These are phyloP conservation scores for Malus hybrid DNA, from an alignment of 331 rosid genomes.

Conservation along the genomic window DNA sequence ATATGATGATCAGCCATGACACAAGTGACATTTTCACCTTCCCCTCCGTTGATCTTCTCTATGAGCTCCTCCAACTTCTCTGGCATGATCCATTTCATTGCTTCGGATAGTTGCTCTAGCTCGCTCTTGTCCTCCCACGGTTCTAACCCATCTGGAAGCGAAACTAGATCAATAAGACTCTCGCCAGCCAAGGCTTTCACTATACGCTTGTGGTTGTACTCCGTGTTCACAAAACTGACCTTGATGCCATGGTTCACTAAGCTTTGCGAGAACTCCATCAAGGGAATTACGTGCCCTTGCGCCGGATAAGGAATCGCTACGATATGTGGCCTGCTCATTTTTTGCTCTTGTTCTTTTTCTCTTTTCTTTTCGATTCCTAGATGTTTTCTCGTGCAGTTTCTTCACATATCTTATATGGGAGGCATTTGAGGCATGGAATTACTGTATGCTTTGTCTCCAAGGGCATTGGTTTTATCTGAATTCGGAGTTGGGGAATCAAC, in stretches of 20 bases:
- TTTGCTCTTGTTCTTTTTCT: background rate
- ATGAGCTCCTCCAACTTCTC: slow-evolving; percentile 31
- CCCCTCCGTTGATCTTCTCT: slow-evolving; percentile 4
- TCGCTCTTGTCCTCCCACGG: slow-evolving; percentile 11
- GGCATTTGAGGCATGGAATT: background rate
- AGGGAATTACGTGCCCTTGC: slow-evolving; percentile 24
- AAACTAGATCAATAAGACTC: slow-evolving; percentile 14
- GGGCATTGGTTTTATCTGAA: background rate
- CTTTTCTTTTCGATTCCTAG: background rate
- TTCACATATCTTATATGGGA: background rate
- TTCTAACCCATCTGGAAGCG: slow-evolving; percentile 5
- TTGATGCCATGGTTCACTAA: slow-evolving; percentile 8
- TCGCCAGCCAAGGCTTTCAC: slow-evolving; percentile 4
- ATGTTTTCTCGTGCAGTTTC: background rate
- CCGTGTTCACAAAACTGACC: slow-evolving; percentile 17
- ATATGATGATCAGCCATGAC: slow-evolving; percentile 17
- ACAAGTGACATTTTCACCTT: slow-evolving; percentile 15
- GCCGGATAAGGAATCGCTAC: slow-evolving; percentile 17
- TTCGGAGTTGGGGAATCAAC: background rate
- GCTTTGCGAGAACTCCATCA: slow-evolving; percentile 5
- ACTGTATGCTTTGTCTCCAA: background rate
- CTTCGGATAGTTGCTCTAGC: background rate
- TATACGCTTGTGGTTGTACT: background rate
- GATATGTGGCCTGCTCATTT: slow-evolving; percentile 10
- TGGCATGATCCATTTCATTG: slow-evolving; percentile 14